These are phyloP conservation scores for Symmetrospora coprosmae DNA, from an alignment of 768 basidiomycete species.

Conservation along the genomic window DNA sequence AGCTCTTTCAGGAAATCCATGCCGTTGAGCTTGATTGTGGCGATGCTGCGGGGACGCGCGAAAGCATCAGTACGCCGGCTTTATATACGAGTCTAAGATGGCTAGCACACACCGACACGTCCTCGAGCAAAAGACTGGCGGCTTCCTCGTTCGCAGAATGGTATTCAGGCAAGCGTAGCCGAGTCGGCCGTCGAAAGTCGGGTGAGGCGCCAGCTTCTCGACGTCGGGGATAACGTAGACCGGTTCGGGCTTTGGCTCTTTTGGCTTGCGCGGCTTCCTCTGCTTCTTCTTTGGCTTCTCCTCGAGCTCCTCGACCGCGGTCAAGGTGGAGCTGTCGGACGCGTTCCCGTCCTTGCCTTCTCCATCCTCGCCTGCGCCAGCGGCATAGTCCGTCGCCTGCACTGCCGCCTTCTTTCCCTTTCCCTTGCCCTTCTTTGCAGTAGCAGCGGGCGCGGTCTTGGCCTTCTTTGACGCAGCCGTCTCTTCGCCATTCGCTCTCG, in stretches of 20 bases:
- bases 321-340: too few species aligned
- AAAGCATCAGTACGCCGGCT: too few species aligned
- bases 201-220: slow-evolving; percentile 22
- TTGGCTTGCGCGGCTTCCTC: slow-evolving; percentile 26
- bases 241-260: slow-evolving; percentile 22
- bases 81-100: too few species aligned
- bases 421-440: too few species aligned
- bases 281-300: not conserved
- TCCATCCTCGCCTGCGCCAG: too few species aligned
- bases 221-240: slow-evolving; percentile 33
- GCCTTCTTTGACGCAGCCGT: not conserved
- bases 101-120: slow-evolving; percentile 47
- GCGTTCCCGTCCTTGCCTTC: too few species aligned
- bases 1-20: slow-evolving; percentile 68
- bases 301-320: too few species aligned
- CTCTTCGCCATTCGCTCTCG: not conserved
- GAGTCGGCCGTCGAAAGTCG: slow-evolving; percentile 33
- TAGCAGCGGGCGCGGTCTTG: too few species aligned
- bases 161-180: slow-evolving; percentile 80
- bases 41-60: slow-evolving; percentile 53
- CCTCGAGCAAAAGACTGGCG: slow-evolving; percentile 57
- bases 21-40: slow-evolving; percentile 65
- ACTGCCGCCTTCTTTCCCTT: too few species aligned
- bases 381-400: too few species aligned
- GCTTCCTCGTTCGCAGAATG: slow-evolving; percentile 56